Conservation (phyloP, 2,329 filamentous ascomycete genomes). For the Didymellaceae sp. region DNA sequence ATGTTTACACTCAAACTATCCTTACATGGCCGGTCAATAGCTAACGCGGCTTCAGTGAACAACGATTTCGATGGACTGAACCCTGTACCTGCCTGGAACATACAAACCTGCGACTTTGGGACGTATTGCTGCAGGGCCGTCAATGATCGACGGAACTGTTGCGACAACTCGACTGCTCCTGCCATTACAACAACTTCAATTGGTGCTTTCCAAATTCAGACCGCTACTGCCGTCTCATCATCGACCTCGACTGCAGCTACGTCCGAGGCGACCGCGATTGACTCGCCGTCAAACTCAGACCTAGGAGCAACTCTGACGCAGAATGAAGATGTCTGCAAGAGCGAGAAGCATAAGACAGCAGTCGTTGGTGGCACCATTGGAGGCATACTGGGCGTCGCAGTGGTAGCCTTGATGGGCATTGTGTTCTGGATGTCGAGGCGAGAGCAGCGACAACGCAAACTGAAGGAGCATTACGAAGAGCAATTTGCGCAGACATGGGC, state of each 20-base stretch:
- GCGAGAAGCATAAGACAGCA: conserved; percentile 29
- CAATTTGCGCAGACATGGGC: conserved; percentile 39
- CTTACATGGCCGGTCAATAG: neutral
- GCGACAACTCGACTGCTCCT: conserved; percentile 35
- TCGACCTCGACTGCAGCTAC: conserved; percentile 9
- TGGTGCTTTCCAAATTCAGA: conserved; percentile 31
- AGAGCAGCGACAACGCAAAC: conserved; percentile 39
- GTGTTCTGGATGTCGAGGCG: conserved; percentile 36
- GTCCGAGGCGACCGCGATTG: conserved; percentile 12
- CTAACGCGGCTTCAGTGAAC: conserved; percentile 14
- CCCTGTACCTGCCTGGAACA: conserved; percentile 38
- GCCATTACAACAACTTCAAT: conserved; percentile 30
- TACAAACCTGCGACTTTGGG: conserved; percentile 45
- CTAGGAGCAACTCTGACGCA: conserved; percentile 8
- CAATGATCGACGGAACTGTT: conserved; percentile 37
- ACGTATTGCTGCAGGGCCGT: conserved; percentile 43
- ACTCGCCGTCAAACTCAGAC: conserved; percentile 3
- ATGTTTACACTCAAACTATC: conserved; percentile 11
- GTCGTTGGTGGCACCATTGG: conserved; percentile 37
- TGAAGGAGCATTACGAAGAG: conserved; percentile 46
- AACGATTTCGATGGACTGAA: conserved; percentile 24
- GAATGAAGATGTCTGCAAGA: conserved; percentile 17
- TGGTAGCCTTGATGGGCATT: conserved; percentile 22
- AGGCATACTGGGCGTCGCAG: conserved; percentile 29
- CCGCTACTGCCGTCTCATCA: conserved; percentile 13